Percentiles rank a stretch among this genome's conserved stretches.
These are phyloP conservation scores for Calonectria pteridis DNA, from an alignment of 2,329 filamentous ascomycete species.

Conservation along the genomic window DNA sequence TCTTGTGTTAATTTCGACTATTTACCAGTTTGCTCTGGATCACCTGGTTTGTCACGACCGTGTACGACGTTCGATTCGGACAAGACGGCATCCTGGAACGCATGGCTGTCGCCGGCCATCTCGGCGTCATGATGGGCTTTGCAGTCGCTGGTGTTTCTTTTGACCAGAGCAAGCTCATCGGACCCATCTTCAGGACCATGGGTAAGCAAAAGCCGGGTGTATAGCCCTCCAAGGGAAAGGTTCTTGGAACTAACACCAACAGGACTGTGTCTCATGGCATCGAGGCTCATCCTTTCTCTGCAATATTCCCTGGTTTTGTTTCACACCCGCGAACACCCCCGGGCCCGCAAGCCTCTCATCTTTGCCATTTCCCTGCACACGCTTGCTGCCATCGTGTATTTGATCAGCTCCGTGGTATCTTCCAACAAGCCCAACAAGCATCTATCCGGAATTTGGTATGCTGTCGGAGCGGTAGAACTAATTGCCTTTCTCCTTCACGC, in stretches of 20 bases:
- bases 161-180: background rate
- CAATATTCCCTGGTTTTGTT: constrained; percentile 12
- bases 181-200: constrained; percentile 18
- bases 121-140: constrained; percentile 23
- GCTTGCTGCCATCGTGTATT: background rate
- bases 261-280: constrained; percentile 8
- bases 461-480: constrained; percentile 8
- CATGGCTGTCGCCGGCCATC: constrained; percentile 11
- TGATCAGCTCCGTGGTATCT: background rate
- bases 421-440: background rate
- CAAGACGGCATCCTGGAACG: constrained; percentile 23
- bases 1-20: background rate
- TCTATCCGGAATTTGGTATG: constrained; percentile 12
- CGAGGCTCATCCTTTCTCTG: constrained; percentile 10
- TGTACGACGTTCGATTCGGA: constrained; percentile 19
- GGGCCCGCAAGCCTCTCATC: background rate
- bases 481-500: constrained; percentile 8
- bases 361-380: constrained; percentile 5
- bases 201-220: background rate
- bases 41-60: constrained; percentile 19
- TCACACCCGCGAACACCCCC: constrained; percentile 5
- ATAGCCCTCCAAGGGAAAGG: background rate
- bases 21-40: constrained; percentile 17
- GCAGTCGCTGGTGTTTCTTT: constrained; percentile 13
- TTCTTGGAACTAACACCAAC: background rate